Evolutionary conservation across 257 asterid genomes (phyloP).

Genomic region (Gentiana straminea): DNA sequence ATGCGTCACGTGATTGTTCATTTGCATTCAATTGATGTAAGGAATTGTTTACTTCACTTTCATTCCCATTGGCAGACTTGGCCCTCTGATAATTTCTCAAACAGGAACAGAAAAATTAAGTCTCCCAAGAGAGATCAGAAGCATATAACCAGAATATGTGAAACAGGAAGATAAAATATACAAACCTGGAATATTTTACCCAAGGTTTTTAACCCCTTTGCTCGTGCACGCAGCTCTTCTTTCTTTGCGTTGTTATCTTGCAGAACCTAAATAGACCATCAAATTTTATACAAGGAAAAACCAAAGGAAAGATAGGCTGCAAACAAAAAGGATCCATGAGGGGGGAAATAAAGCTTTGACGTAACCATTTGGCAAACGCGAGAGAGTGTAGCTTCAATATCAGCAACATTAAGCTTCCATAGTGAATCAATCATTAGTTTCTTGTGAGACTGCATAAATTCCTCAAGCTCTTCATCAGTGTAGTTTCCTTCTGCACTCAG

Average conservation of each 20-base stretch:
- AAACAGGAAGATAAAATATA: constrained; percentile 5
- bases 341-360: constrained; percentile 7
- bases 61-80: constrained; percentile 54
- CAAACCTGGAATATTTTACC: constrained; percentile 83
- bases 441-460: constrained; percentile 87
- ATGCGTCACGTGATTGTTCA: constrained; percentile 29
- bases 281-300: constrained; percentile 10
- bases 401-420: constrained; percentile 99
- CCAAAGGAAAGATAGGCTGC: neutral
- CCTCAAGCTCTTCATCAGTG: constrained; percentile 90
- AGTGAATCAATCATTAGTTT: constrained; percentile 90
- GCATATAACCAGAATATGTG: constrained; percentile 1
- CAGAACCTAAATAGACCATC: constrained; percentile 49
- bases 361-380: constrained; percentile 96
- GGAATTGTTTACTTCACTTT: constrained; percentile 28
- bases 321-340: neutral
- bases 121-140: neutral
- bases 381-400: constrained; percentile 84
- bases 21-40: constrained; percentile 39
- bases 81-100: constrained; percentile 42
- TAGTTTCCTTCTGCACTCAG: constrained; percentile 79
- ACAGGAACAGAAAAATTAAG: neutral
- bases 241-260: constrained; percentile 73
- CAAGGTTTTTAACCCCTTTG: constrained; percentile 90
- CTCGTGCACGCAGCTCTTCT: constrained; percentile 89